A percentile compares a stretch with the other conserved stretches of the same genome.
Evolutionary conservation across 129 eudicot genomes (phyloP).

Genomic region (Calendula officinalis): DNA sequence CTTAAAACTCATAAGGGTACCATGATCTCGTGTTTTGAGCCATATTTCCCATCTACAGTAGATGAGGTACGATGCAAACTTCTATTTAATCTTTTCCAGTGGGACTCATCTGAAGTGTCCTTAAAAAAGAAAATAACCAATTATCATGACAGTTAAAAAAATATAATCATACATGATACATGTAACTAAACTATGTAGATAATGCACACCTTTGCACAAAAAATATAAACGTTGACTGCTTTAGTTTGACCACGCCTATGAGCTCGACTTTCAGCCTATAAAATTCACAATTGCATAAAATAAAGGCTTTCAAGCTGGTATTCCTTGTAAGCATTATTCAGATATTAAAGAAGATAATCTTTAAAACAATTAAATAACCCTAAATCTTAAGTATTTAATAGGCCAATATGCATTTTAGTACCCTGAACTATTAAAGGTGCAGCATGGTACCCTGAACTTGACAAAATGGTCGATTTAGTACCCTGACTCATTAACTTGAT

Average conservation of each 20-base stretch:
- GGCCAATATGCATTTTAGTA: no score
- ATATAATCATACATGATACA: conserved; percentile 17
- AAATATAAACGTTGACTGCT: conserved; percentile 81
- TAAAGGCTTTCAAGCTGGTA: conserved; percentile 14
- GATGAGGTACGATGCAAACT: conserved; percentile 84
- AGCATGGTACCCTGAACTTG: no score
- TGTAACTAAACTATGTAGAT: neutral
- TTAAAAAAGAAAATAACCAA: conserved; percentile 31
- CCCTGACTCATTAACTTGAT: neutral
- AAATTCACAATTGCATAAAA: conserved; percentile 28
- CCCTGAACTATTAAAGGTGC: no score
- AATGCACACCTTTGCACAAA: conserved; percentile 76
- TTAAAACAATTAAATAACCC: neutral
- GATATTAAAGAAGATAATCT: no score
- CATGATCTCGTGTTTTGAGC: conserved; percentile 60
- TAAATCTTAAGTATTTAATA: conserved; percentile 7
- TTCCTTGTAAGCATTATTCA: no score
- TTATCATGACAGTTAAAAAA: conserved; percentile 7
- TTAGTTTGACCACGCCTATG: conserved; percentile 93
- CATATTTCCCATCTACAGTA: conserved; percentile 82
- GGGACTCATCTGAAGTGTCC: conserved; percentile 80
- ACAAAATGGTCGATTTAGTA: no score
- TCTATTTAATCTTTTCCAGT: conserved; percentile 69
- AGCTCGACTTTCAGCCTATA: conserved; percentile 94
- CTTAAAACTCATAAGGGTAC: conserved; percentile 32